Base-by-base conservation (phyloP, 345 rosid species). In the Kandelia obovata region DNA sequence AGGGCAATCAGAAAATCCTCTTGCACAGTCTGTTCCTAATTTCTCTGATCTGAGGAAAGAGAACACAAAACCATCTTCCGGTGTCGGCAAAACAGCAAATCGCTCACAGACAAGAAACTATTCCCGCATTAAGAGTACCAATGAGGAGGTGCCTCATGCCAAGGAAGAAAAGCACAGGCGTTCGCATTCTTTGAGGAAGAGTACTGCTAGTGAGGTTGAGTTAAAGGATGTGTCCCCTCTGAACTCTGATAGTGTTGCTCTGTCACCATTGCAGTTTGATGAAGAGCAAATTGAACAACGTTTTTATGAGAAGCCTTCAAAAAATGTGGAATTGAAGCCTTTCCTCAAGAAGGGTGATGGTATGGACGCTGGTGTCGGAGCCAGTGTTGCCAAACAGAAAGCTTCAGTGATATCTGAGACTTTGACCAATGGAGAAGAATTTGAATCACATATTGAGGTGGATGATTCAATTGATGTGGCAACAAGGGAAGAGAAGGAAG, bases 1-100 rank as follows among this genome's bases (percentile, higher is more conserved):
- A 78, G 67, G 70, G 51, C 99, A 84, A 62, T 73, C 86, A 72
- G 99, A 88, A 64, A 89, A 86, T 84, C 75, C 84, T 68, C 85
- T 89, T 72, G 89, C 89, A 28, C 96, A 88, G 58, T 92, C 96
- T 28, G 96, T 92, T 73, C 92, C 97, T 46, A 90, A 82, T 79
- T 96, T 88, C 75, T 83, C 92, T 49, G 97, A 92, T 78, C 76
- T 90, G 47, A 92, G 88, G 78, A 96, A 96, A 80, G 99, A 96
- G 80, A 90, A 88, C 70, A 81, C 96, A 75, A 92, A 87, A 62
- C 87, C 95, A 62, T 78, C 71, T 74, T 83, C 86, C 26, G 88
- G 87, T 51, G 72, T 71, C 69, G 77, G 86, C 69, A 96, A 86
- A 81, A 74, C 61, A 43, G 70, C 83, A 59, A 77, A 72, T 53